Base-by-base conservation (phyloP, 805 yeast genomes). In the Candida andamanensis region DNA sequence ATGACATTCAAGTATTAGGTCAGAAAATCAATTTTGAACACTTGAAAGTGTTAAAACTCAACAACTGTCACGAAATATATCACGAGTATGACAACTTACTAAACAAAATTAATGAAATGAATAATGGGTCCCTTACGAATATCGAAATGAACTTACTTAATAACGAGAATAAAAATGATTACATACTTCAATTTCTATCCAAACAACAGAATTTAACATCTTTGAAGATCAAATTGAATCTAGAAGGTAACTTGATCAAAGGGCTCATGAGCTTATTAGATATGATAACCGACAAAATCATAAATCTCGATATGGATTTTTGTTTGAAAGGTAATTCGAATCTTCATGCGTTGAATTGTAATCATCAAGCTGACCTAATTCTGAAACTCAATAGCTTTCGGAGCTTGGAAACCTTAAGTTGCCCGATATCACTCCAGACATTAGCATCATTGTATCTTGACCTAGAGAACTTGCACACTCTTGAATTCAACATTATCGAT, bases 401-500 rank as follows among this genome's bases (percentile, higher is more conserved):
- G 17, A 21, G 27, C 15, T 18, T 41, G 16, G 12, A 30, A 24
- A 15, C 24, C 10, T 29, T 41, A 10, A 34, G 32, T 17, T 21
- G 36, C 11, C 46, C 46, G 3, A 30, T 36, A 12, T 34, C 30
- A 14, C 39, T 32, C 6, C 18, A 29, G 5, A 19, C 29, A 7
- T 28, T 41, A 13, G 14, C 24, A 11, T 6, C 15, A 11, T 12
- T 33, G 11, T 6, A 27, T 4, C 31, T 36, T 19, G 14, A 29
- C 4, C 24, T 38, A 8, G 39, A 39, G 2, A 7, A 24, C 1
- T 15, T 41, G 11, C 13, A 30, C 8, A 12, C 20, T 6, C 20
- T 41, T 7, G 40, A 41, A 15, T 29, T 41, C 9, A 18, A 39
- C 14, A 18, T 41, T 5, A 25, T 41, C 6, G 46, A 41, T 26